Percentiles rank a stretch among this genome's conserved stretches.
Conservation (phyloP, 176 grass and related monocot genomes). For the Themeda triandra region DNA sequence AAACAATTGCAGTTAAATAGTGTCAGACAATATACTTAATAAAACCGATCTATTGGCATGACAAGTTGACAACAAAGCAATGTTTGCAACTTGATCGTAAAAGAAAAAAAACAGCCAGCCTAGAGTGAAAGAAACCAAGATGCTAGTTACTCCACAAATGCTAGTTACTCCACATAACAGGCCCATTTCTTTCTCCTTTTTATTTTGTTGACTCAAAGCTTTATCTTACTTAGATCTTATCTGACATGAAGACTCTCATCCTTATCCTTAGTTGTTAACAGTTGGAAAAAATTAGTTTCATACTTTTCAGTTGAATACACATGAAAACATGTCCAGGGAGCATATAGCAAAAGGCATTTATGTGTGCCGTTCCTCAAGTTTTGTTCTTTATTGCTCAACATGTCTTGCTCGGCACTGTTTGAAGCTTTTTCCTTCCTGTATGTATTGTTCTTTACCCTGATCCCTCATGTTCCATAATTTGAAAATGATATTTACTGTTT, state of each 20-base stretch:
- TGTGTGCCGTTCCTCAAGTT: not conserved
- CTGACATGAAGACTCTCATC: not conserved
- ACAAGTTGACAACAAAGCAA: not conserved
- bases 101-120: not conserved
- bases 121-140: not conserved
- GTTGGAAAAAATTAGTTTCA: not conserved
- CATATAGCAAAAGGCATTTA: not conserved
- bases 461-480: not conserved
- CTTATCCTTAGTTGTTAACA: not conserved
- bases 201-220: not conserved
- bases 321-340: not conserved
- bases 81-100: not conserved
- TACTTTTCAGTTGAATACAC: not conserved
- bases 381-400: not conserved
- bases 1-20: slow-evolving; percentile 15
- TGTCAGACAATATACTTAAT: not conserved
- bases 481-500: not conserved
- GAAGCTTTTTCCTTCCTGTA: not conserved
- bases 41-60: not conserved
- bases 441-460: not conserved
- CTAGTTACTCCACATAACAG: not conserved
- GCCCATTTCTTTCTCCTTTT: not conserved
- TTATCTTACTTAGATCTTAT: not conserved
- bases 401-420: not conserved
- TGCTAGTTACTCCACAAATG: no score